A percentile compares a stretch with the other conserved stretches of the same genome.
Conservation (phyloP, 139 green algal genomes). For the Haematococcus lacustris region DNA sequence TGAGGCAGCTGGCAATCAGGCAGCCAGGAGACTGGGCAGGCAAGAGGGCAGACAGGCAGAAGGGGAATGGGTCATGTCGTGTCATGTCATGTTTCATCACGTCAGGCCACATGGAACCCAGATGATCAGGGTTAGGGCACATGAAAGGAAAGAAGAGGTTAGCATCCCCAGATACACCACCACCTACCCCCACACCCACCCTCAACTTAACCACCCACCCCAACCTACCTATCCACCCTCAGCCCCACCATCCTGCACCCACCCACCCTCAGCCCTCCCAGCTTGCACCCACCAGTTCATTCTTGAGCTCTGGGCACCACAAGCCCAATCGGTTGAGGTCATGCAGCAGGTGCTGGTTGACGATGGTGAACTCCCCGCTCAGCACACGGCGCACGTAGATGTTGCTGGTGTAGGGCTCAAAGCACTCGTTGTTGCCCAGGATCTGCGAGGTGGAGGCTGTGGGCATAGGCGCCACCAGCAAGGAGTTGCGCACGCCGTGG, state of each 20-base stretch:
- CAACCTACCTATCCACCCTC: too few relatives aligned
- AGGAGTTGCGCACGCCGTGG: conserved; percentile 92
- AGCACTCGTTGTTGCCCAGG: conserved; percentile 97
- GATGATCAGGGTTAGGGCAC: too few relatives aligned
- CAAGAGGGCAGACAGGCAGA: too few relatives aligned
- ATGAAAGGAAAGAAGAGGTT: too few relatives aligned
- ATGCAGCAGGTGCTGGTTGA: conserved; percentile 96
- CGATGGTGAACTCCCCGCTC: conserved; percentile 88
- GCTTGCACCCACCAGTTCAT: conserved; percentile 89
- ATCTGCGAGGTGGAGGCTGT: conserved; percentile 92
- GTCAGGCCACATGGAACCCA: too few relatives aligned
- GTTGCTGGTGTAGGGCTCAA: conserved; percentile 98
- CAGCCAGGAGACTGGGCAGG: not conserved
- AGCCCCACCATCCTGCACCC: too few relatives aligned
- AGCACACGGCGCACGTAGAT: conserved; percentile 97
- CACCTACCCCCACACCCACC: too few relatives aligned
- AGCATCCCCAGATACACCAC: too few relatives aligned
- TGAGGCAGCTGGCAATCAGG: not conserved
- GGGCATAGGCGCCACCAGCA: conserved; percentile 96
- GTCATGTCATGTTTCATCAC: not conserved
- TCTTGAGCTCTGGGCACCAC: conserved; percentile 90
- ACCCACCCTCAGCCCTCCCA: too few relatives aligned
- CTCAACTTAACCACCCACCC: too few relatives aligned
- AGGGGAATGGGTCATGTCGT: too few relatives aligned
- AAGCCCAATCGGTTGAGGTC: conserved; percentile 86